phyloP scores from a whole-genome alignment of 2,329 filamentous ascomycete genomes.

The Chaetothyriales sp. region DNA sequence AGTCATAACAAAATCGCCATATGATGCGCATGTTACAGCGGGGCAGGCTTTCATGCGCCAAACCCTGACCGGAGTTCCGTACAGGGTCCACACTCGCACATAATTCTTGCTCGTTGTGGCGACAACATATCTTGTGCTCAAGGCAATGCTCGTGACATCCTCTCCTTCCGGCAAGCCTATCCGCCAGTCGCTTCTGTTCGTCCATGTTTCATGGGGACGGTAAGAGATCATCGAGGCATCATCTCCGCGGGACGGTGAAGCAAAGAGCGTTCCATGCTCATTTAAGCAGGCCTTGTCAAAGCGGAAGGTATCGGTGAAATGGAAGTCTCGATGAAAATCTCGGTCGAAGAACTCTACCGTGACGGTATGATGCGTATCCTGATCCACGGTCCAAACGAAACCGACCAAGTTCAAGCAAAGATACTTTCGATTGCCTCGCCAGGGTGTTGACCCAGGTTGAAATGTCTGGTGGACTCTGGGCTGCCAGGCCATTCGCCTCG shows the following conservation, averaged over 20 bases:
- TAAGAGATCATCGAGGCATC: constrained; percentile 77
- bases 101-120: constrained; percentile 79
- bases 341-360: constrained; percentile 97
- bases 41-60: constrained; percentile 85
- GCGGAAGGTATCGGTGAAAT: constrained; percentile 89
- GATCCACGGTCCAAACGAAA: constrained; percentile 93
- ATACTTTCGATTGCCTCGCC: constrained; percentile 88
- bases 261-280: constrained; percentile 26
- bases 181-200: constrained; percentile 60
- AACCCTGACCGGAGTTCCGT: constrained; percentile 75
- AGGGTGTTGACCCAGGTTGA: constrained; percentile 88
- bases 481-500: constrained; percentile 35
- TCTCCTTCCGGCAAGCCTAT: constrained; percentile 81
- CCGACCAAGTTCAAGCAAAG: constrained; percentile 86
- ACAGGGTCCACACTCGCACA: constrained; percentile 82
- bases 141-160: constrained; percentile 69
- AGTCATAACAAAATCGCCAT: constrained; percentile 91
- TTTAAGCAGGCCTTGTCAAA: constrained; percentile 92
- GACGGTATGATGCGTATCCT: constrained; percentile 83
- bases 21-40: constrained; percentile 83
- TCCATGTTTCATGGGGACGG: constrained; percentile 94
- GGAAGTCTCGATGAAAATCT: constrained; percentile 81
- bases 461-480: constrained; percentile 71
- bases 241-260: constrained; percentile 38
- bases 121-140: constrained; percentile 82